Base-by-base conservation (phyloP, 2,329 filamentous ascomycete species). In the Talaromyces albobiverticillius region DNA sequence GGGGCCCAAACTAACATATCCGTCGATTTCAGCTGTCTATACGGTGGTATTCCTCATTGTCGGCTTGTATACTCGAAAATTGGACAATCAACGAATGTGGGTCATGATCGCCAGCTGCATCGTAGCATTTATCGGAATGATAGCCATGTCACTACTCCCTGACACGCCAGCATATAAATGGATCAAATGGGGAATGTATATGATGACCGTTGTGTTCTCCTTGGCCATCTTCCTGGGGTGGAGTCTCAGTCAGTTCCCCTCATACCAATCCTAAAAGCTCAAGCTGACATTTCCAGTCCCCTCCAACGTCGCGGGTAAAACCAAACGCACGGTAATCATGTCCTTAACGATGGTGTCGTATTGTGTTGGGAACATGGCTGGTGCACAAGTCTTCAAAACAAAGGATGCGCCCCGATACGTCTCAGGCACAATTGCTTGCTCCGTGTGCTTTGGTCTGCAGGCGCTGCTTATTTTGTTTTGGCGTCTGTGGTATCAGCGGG, bases 291-390 rank as follows among this genome's bases (percentile, higher is more conserved):
- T 29, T 13, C 22, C 18, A 40, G 70, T 78, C 46, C 74, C 76
- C 0, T 75, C 72, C 31, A 79, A 79, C 59, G 68, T 76, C 3
- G 74, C 74, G 4, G 76, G 76, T 7, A 68, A 74, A 7, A 79
- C 76, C 0, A 79, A 79, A 59, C 72, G 76, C 23, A 77, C 76
- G 3, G 62, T 78, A 38, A 74, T 73, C 11, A 74, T 69, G 14
- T 75, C 74, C 3, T 71, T 76, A 36, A 75, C 76, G 1, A 77
- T 79, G 50, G 67, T 76, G 6, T 14, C 43, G 75, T 79, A 78
- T 59, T 78, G 76, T 51, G 72, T 76, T 2, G 76, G 76, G 2
- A 79, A 78, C 59, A 78, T 78, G 70, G 68, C 68, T 2, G 76
- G 76, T 4, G 72, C 71, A 7, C 75, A 78, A 60, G 76, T 79